phyloP scores from a whole-genome alignment of 768 basidiomycete species.

The Tricholoma hemisulphureum region DNA sequence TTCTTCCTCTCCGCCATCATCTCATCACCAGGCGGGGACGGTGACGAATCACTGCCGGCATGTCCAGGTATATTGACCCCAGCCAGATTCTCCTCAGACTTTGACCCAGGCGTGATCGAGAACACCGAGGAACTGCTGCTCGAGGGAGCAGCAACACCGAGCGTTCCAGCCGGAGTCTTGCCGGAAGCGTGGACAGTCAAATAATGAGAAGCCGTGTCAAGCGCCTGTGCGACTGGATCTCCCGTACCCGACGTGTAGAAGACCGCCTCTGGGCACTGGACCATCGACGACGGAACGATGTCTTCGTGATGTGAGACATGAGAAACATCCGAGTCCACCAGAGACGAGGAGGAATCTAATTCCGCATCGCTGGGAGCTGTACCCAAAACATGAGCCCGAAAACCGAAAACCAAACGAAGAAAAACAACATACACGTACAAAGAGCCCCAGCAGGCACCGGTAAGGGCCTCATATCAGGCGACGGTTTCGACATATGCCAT shows the following conservation, averaged over 20 bases:
- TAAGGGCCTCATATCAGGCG: conserved; percentile 42
- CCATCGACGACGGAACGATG: conserved; percentile 28
- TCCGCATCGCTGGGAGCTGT: neutral
- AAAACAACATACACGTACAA: conserved; percentile 15
- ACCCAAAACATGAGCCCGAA: conserved; percentile 4
- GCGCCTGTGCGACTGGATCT: neutral
- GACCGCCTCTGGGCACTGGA: conserved; percentile 40
- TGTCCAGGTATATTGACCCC: conserved; percentile 31
- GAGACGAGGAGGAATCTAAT: conserved; percentile 11
- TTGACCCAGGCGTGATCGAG: conserved; percentile 23
- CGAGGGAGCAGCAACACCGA: conserved; percentile 17
- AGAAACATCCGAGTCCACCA: conserved; percentile 7
- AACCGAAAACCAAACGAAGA: neutral
- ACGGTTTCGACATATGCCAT: conserved; percentile 23
- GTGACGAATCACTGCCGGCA: conserved; percentile 14
- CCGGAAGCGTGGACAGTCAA: neutral
- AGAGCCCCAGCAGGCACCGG: conserved; percentile 15
- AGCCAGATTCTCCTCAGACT: conserved; percentile 25
- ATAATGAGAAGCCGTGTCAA: neutral
- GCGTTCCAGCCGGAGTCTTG: neutral
- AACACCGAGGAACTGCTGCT: conserved; percentile 34
- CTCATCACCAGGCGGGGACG: conserved; percentile 38
- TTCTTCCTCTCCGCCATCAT: conserved; percentile 44
- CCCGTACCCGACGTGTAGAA: conserved; percentile 30
- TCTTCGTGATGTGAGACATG: conserved; percentile 32